A percentile compares a stretch with the other conserved stretches of the same genome.
These are phyloP conservation scores for Coleophoma eucalyptorum DNA, from an alignment of 2,329 filamentous ascomycete species.

Conservation along the genomic window DNA sequence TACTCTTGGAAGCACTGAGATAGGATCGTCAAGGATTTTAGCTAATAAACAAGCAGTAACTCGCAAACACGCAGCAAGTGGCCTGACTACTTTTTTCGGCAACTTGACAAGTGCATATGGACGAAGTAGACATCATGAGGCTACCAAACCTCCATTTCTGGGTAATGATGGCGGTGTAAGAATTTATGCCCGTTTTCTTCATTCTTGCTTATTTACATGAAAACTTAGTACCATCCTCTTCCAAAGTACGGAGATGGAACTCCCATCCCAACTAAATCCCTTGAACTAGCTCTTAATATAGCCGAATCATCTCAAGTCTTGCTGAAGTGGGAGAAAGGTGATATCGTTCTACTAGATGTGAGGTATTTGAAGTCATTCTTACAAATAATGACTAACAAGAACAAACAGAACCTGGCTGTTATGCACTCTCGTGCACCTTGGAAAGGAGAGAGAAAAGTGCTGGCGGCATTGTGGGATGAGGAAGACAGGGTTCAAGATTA, in stretches of 20 bases:
- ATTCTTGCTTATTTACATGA: constrained; percentile 23
- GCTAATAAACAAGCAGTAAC: constrained; percentile 19
- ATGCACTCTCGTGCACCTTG: constrained; percentile 29
- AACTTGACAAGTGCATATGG: constrained; percentile 33
- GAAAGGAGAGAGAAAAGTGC: constrained; percentile 25
- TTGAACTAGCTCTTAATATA: constrained; percentile 36
- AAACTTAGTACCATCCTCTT: constrained; percentile 32
- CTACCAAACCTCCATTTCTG: constrained; percentile 41
- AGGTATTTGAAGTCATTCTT: constrained; percentile 3
- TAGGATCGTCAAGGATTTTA: no score
- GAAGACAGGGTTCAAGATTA: constrained; percentile 22
- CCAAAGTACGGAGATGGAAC: constrained; percentile 43
- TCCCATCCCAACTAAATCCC: constrained; percentile 39
- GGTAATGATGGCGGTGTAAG: constrained; percentile 39
- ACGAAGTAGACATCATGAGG: constrained; percentile 42
- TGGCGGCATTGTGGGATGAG: constrained; percentile 29
- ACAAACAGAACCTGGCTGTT: constrained; percentile 28
- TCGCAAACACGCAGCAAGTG: constrained; percentile 23
- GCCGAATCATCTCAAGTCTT: constrained; percentile 45
- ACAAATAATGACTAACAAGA: neutral
- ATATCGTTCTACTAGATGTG: constrained; percentile 43
- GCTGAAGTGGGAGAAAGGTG: constrained; percentile 41
- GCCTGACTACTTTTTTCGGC: constrained; percentile 27
- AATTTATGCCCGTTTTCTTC: constrained; percentile 42
- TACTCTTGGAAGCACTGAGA: no score